Percentiles rank a stretch among this genome's conserved stretches.
phyloP scores from a whole-genome alignment of 1,284 basidiomycete genomes.

The Schizophyllum commune region DNA sequence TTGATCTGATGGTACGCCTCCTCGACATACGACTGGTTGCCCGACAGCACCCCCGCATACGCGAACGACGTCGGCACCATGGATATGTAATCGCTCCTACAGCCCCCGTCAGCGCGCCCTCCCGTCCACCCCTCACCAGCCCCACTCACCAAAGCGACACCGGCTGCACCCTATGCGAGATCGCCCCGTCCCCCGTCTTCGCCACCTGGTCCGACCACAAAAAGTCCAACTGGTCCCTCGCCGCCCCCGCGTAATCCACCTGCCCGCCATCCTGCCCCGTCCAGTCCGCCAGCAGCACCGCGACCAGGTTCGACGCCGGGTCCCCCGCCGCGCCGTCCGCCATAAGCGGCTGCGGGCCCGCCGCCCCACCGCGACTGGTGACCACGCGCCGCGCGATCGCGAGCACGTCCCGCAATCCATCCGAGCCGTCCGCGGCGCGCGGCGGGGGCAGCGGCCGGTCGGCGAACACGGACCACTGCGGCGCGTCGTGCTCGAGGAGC shows the following conservation, averaged over 20 bases:
- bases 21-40: conserved; percentile 60
- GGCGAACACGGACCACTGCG: conserved; percentile 55
- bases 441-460: conserved; percentile 33
- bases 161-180: conserved; percentile 66
- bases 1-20: conserved; percentile 75
- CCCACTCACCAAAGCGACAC: conserved; percentile 54
- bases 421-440: conserved; percentile 20
- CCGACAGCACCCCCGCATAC: conserved; percentile 71
- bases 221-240: conserved; percentile 64
- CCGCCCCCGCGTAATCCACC: conserved; percentile 59
- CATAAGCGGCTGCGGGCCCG: conserved; percentile 43
- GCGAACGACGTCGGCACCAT: conserved; percentile 61
- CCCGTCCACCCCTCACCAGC: too few relatives aligned
- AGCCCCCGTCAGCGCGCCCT: neutral
- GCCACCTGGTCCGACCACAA: conserved; percentile 57
- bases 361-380: conserved; percentile 31
- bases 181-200: conserved; percentile 64
- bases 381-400: conserved; percentile 52
- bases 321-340: conserved; percentile 63
- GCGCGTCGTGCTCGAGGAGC: conserved; percentile 61
- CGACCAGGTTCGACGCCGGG: conserved; percentile 74
- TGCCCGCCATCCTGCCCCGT: conserved; percentile 29
- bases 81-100: conserved; percentile 64
- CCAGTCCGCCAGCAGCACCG: conserved; percentile 74
- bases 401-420: conserved; percentile 28